Evolutionary conservation across 176 grass and related monocot species (phyloP), one percentile per base, ranked within the genome.

Genomic region (Phyllostachys edulis): DNA sequence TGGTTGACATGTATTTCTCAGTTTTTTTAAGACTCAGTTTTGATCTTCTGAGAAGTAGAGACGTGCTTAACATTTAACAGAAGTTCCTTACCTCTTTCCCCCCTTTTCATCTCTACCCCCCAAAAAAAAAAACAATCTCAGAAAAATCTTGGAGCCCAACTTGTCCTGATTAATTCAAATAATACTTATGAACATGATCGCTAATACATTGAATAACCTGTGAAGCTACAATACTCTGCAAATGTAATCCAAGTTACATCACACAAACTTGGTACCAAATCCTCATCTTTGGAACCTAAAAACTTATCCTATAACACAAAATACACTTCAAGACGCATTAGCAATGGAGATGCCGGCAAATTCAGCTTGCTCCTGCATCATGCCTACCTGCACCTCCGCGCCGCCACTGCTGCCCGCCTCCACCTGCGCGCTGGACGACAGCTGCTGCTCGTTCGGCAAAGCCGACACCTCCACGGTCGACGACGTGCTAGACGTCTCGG

Each of bases 231-330:
- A 11, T 68, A 40, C 66, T 40, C 18, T 41, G 66, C 66, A 69
- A 41, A 67, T 64, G 62, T 34, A 7, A 64, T 32, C 13, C 26
- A 65, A 65, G 2, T 36, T 17, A n/a, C 38, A 23, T 10, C 8
- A 69, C 38, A 69, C 17, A 41, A 73, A 73, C 44, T 65, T 67
- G 69, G 69, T 86, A 80, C 76, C 51, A 80, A 86, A 73, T 40
- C 78, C 75, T 86, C 17, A 41, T 62, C 76, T 69, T 86, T 63
- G 36, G 18, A 71, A 50, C 59, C 68, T 27, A 16, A 86, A 77
- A 66, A 67, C 0, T 4, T 47, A 68, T 79, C 64, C 60, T 63
- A 71, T 38, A 40, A 51, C 62, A n/a, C 23, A 57, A 29, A 57
- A 29, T 10, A 44, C 39, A 77, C 32, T 44, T 69, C 57, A 91